These are phyloP conservation scores for Aspergillus avenaceus DNA, from an alignment of 495 filamentous ascomycete genomes.

Conservation along the genomic window DNA sequence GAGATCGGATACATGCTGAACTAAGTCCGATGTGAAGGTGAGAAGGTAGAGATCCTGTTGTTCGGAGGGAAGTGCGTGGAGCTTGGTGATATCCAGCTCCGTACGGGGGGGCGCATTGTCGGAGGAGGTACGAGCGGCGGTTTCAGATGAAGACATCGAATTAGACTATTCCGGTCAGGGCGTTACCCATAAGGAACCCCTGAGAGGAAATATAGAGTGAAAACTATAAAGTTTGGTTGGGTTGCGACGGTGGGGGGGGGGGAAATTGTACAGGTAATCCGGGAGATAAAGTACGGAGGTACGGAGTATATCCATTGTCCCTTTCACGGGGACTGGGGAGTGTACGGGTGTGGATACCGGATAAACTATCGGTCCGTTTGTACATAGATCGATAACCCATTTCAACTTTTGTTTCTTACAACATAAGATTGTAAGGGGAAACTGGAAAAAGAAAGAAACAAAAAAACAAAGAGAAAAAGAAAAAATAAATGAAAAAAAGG, in stretches of 20 bases:
- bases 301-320: too few species aligned
- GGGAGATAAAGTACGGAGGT: too few species aligned
- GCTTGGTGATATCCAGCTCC: slow-evolving; percentile 81
- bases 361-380: slow-evolving; percentile 34
- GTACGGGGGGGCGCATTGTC: slow-evolving; percentile 35
- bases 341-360: slow-evolving; percentile 28
- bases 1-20: slow-evolving; percentile 71
- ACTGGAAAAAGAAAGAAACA: too few species aligned
- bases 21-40: slow-evolving; percentile 80
- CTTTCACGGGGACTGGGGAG: slow-evolving; percentile 27
- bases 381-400: slow-evolving; percentile 1
- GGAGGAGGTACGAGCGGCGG: slow-evolving; percentile 22
- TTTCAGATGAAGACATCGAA: slow-evolving; percentile 41
- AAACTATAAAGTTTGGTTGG: too few species aligned
- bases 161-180: slow-evolving; percentile 12
- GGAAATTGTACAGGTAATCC: too few species aligned
- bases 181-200: slow-evolving; percentile 21
- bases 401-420: too few species aligned
- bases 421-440: too few species aligned
- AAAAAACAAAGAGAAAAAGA: too few species aligned
- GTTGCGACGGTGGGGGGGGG: too few species aligned
- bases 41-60: slow-evolving; percentile 94
- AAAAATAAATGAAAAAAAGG: too few species aligned
- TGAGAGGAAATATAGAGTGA: neutral
- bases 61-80: slow-evolving; percentile 86